Conservation (phyloP, 2,329 filamentous ascomycete species). For the Diaporthe ampelina region DNA sequence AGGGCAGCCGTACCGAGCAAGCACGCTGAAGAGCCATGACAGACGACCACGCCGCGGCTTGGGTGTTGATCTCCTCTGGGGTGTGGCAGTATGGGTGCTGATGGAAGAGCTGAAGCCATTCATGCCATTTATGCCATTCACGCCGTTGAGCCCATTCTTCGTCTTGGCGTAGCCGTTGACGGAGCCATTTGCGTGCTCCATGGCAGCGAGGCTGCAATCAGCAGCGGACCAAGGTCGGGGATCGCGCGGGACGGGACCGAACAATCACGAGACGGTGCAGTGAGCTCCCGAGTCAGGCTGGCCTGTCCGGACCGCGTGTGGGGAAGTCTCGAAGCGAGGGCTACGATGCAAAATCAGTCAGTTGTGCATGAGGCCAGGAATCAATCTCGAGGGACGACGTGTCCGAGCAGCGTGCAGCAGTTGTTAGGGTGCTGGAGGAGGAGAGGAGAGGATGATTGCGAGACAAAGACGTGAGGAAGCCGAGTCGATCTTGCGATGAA, state of each 20-base stretch:
- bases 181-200: constrained; percentile 59
- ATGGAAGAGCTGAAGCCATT: constrained; percentile 46
- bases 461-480: constrained; percentile 20
- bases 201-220: constrained; percentile 45
- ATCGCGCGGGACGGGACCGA: constrained; percentile 7
- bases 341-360: background rate
- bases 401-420: background rate
- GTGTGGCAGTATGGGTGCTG: constrained; percentile 55
- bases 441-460: constrained; percentile 9
- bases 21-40: constrained; percentile 60
- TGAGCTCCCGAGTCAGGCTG: constrained; percentile 11
- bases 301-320: background rate
- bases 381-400: constrained; percentile 7
- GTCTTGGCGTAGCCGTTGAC: constrained; percentile 48
- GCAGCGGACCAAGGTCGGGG: constrained; percentile 37
- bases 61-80: constrained; percentile 49
- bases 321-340: background rate
- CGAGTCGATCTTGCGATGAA: constrained; percentile 34
- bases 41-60: constrained; percentile 50
- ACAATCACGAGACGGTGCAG: constrained; percentile 24
- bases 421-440: background rate
- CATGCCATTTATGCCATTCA: constrained; percentile 22
- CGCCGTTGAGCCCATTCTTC: constrained; percentile 47
- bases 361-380: background rate
- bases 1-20: constrained; percentile 64